Percentiles rank a stretch among this genome's conserved stretches.
phyloP scores from a whole-genome alignment of 2,329 filamentous ascomycete genomes.

The Sporothrix phasma region DNA sequence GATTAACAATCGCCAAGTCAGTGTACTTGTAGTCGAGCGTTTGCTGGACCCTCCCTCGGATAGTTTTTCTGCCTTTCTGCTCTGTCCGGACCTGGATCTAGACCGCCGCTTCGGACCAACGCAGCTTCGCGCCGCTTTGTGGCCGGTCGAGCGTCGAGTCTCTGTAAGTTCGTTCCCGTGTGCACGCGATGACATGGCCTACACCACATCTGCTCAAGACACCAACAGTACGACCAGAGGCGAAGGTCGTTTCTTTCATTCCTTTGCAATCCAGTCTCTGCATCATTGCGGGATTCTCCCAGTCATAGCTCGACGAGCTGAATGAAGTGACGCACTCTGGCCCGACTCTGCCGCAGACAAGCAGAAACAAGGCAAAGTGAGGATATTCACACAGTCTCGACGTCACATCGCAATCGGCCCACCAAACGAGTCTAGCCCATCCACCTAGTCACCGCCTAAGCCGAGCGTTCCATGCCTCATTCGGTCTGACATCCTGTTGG shows the following conservation, averaged over 20 bases:
- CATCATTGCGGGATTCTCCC: no score
- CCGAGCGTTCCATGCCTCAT: not conserved
- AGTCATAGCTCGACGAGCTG: no score
- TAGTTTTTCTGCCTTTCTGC: no score
- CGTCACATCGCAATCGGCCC: constrained; percentile 1
- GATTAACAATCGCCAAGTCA: no score
- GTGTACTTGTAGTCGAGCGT: no score
- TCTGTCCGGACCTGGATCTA: no score
- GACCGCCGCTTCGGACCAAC: no score
- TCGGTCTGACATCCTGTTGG: not conserved
- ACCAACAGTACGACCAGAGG: not conserved
- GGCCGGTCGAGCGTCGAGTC: constrained; percentile 4
- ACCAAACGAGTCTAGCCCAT: not conserved
- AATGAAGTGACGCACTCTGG: no score
- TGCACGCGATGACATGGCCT: not conserved
- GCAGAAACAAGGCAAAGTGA: no score
- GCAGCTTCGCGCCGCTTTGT: constrained; percentile 11
- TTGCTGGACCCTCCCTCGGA: no score
- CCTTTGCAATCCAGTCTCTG: not conserved
- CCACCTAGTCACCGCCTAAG: not conserved
- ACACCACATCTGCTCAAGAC: not conserved
- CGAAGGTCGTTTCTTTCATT: not conserved
- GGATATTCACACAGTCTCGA: not conserved
- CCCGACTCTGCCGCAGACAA: no score
- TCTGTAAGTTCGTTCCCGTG: not conserved